Base-by-base conservation (phyloP, 768 basidiomycete species). In the Tylopilus subfusipes region DNA sequence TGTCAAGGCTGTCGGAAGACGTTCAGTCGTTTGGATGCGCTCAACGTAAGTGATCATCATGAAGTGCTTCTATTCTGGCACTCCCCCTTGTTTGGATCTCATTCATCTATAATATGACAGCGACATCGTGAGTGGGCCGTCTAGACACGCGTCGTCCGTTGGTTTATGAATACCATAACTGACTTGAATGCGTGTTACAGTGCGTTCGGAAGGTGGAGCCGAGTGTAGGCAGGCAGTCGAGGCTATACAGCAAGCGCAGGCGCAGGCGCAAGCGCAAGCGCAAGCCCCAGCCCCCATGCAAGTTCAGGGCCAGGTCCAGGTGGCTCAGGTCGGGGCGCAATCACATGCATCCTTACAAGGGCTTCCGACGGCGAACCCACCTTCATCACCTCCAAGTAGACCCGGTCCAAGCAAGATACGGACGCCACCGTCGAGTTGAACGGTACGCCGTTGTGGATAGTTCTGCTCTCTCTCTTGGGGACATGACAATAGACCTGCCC, bases 1-100 rank as follows among this genome's bases (percentile, higher is more conserved):
- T 98, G 94, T 64, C 85, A 86, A 58, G 93, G 92, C 3, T 98
- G 94, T 73, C 87, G 91, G 67, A 95, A 96, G 78, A 88, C 92
- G 12, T 98, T 98, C 72, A 95, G 93, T 66, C 78, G 94, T 54
- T 74, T 94, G 68, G 94, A 98, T 76, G 94, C 94, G 19, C 78
- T 98, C 58, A 96, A 95, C 74, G 93, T 95, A 76, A 74, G 91
- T 83, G 60, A 59, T 63, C 50, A 68, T 63, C 65, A 59, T 67
- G 57, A 67, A 52, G 48, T 63, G 65, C 63, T 67, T 63, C 63
- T 62, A 49, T 59, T 60, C 48, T 54, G 62, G 57, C 52, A 48
- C 56, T 60, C 46, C 47, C 42, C 53, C 40, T 48, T 51, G 43
- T 53, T 65, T 36, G 42, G 62, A 68, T 63, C 65, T 65, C 48